A percentile compares a stretch with the other conserved stretches of the same genome.
These are phyloP conservation scores for Emergomyces orientalis DNA, from an alignment of 2,329 filamentous ascomycete species.

Conservation along the genomic window DNA sequence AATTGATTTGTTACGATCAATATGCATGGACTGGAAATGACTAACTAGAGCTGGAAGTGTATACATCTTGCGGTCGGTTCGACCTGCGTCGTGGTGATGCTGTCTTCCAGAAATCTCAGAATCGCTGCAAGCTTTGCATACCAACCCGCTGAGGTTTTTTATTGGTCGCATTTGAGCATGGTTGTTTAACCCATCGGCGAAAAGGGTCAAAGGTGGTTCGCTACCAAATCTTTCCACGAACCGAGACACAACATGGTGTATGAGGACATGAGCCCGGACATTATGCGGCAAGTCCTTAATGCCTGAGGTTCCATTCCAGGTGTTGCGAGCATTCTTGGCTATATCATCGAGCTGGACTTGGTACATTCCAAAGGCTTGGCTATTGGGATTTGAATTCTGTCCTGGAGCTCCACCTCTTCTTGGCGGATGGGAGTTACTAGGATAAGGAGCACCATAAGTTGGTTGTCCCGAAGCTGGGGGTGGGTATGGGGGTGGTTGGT, in stretches of 20 bases:
- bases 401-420: slow-evolving; percentile 8
- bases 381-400: slow-evolving; percentile 15
- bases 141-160: slow-evolving; percentile 45
- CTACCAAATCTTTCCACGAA: slow-evolving; percentile 52
- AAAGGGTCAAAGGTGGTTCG: slow-evolving; percentile 48
- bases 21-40: slow-evolving; percentile 33
- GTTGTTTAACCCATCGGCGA: slow-evolving; percentile 50
- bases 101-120: slow-evolving; percentile 10
- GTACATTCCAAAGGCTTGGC: slow-evolving; percentile 37
- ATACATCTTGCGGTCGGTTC: slow-evolving; percentile 20
- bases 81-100: slow-evolving; percentile 12
- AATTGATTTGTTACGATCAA: slow-evolving; percentile 21
- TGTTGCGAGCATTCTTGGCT: slow-evolving; percentile 46
- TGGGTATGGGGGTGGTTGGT: slow-evolving; percentile 15
- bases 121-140: slow-evolving; percentile 46
- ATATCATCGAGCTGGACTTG: slow-evolving; percentile 45
- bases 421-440: slow-evolving; percentile 2
- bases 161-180: slow-evolving; percentile 50
- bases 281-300: slow-evolving; percentile 54
- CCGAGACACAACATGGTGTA: slow-evolving; percentile 52
- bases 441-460: slow-evolving; percentile 13
- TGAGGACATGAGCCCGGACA: slow-evolving; percentile 53
- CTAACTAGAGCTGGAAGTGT: slow-evolving; percentile 26
- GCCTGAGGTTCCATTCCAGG: slow-evolving; percentile 54
- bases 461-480: slow-evolving; percentile 15